These are phyloP conservation scores for Pythium monospermum DNA, from an alignment of 352 stramenopile species.

Conservation along the genomic window DNA sequence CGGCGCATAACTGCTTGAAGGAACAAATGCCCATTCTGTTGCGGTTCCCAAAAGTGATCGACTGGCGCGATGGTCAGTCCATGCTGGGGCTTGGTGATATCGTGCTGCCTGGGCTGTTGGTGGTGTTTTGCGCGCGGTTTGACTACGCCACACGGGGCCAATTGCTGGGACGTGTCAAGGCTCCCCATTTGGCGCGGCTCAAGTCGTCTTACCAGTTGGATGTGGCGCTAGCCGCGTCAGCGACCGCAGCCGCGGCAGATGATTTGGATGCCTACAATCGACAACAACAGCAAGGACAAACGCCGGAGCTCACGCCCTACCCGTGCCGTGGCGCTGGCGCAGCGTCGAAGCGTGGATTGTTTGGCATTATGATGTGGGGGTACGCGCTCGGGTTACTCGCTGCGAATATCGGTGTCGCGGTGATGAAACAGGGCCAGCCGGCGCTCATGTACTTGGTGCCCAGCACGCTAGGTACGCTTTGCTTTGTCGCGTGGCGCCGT, in stretches of 20 bases:
- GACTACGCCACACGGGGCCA: conserved; percentile 86
- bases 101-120: conserved; percentile 91
- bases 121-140: conserved; percentile 94
- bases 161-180: conserved; percentile 50
- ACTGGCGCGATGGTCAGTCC: conserved; percentile 89
- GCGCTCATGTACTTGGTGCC: conserved; percentile 96
- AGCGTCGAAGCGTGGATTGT: conserved; percentile 47
- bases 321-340: not conserved
- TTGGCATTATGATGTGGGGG: conserved; percentile 84
- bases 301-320: conserved; percentile 40
- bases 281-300: conserved; percentile 10
- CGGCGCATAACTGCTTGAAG: conserved; percentile 43
- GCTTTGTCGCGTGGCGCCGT: conserved; percentile 63
- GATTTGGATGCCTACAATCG: not conserved
- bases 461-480: conserved; percentile 85
- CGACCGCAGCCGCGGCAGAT: not conserved
- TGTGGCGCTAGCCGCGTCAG: not conserved
- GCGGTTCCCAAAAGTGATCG: conserved; percentile 89
- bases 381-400: conserved; percentile 93
- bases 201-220: conserved; percentile 29
- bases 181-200: conserved; percentile 38
- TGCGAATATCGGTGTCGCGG: conserved; percentile 91
- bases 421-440: conserved; percentile 91
- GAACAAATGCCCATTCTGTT: conserved; percentile 94
- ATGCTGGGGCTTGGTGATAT: conserved; percentile 97